Evolutionary conservation across 1,284 basidiomycete genomes (phyloP).

Genomic region (Malassezia japonica): DNA sequence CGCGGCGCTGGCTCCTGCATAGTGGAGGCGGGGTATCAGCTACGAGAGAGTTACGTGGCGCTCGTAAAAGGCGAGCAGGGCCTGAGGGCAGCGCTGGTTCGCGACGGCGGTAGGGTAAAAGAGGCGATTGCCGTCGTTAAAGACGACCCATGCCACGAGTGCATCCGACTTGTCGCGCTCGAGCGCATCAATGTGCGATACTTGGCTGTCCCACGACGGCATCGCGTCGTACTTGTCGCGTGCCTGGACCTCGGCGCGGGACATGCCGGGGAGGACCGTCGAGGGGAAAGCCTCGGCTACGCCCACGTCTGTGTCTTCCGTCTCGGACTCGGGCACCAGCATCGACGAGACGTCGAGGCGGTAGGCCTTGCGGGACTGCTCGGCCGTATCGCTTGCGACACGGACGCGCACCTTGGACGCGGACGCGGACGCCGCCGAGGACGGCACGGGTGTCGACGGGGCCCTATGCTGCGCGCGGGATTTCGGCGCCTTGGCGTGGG

Average conservation of each 20-base stretch:
- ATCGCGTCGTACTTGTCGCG: not conserved
- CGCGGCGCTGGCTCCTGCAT: not conserved
- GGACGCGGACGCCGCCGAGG: too few species aligned
- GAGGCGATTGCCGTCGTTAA: not conserved
- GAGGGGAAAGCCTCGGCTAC: too few species aligned
- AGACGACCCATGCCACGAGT: not conserved
- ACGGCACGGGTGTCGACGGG: too few species aligned
- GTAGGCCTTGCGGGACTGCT: too few species aligned
- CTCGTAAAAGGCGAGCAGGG: constrained; percentile 8
- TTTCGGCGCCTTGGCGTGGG: too few species aligned
- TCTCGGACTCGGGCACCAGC: too few species aligned
- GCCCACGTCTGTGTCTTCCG: too few species aligned
- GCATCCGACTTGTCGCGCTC: not conserved
- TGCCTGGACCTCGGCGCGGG: not conserved
- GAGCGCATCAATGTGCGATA: not conserved
- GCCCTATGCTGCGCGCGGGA: too few species aligned
- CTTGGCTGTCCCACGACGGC: not conserved
- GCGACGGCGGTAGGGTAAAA: not conserved
- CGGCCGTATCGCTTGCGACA: too few species aligned
- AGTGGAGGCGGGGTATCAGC: constrained; percentile 2
- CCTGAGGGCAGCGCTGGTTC: constrained; percentile 6
- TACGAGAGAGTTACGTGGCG: not conserved
- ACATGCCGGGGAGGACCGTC: too few species aligned
- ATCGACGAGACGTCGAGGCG: too few species aligned
- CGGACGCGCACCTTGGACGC: too few species aligned